Conservation (phyloP, 2,329 filamentous ascomycete genomes). For the Verticillium nonalfalfae region DNA sequence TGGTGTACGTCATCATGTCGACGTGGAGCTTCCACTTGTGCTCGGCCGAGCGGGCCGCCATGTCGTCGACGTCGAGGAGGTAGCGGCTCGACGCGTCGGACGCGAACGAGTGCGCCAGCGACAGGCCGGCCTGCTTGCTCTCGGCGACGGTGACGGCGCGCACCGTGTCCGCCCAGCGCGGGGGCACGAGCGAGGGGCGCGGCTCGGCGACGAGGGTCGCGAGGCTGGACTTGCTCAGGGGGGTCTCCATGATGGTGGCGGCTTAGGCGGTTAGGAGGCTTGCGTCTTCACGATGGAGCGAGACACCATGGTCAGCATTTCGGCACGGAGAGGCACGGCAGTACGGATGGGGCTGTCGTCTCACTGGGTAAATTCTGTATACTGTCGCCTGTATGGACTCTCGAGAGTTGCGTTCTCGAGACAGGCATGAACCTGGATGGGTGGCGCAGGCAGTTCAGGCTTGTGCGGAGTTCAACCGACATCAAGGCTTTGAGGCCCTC, state of each 20-base stretch:
- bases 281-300: not conserved
- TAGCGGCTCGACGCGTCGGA: constrained; percentile 70
- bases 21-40: constrained; percentile 71
- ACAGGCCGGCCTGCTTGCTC: constrained; percentile 63
- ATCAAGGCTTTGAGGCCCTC: constrained; percentile 35
- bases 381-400: constrained; percentile 51
- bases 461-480: constrained; percentile 52
- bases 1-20: constrained; percentile 71
- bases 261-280: not conserved
- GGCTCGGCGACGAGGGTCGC: constrained; percentile 8
- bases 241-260: constrained; percentile 22
- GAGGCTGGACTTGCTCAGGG: constrained; percentile 9
- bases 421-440: constrained; percentile 51
- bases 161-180: constrained; percentile 47
- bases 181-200: constrained; percentile 43
- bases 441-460: constrained; percentile 50
- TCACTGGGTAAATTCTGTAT: constrained; percentile 45
- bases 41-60: constrained; percentile 54
- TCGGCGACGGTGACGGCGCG: constrained; percentile 60
- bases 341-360: not conserved
- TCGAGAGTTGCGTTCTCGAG: constrained; percentile 48
- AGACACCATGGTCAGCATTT: not conserved
- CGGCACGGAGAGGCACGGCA: not conserved
- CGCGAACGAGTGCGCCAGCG: constrained; percentile 72
- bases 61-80: constrained; percentile 66